Percentiles rank a stretch among this genome's conserved stretches.
Evolutionary conservation across 495 filamentous ascomycete species (phyloP).

Genomic region (Pseudevernia furfuracea): DNA sequence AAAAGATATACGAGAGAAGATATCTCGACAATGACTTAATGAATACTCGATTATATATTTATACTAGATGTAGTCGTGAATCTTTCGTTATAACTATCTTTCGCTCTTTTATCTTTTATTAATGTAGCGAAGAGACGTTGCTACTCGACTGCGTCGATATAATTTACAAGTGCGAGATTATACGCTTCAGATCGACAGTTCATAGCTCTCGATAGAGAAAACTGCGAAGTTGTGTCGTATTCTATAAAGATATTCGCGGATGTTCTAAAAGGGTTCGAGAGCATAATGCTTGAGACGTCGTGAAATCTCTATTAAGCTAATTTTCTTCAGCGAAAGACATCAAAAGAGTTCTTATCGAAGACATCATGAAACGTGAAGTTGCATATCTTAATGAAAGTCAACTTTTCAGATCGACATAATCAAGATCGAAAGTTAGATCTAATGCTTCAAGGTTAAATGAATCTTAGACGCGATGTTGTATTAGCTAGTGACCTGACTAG

Average conservation of each 20-base stretch:
- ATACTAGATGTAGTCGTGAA: conserved; percentile 47
- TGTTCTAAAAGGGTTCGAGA: conserved; percentile 13
- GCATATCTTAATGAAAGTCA: conserved; percentile 8
- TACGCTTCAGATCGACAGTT: conserved; percentile 15
- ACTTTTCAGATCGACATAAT: neutral
- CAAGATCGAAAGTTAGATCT: conserved; percentile 1
- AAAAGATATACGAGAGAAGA: conserved; percentile 42
- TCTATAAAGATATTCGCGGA: conserved; percentile 9
- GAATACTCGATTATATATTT: conserved; percentile 42
- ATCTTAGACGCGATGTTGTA: conserved; percentile 1
- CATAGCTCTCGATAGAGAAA: conserved; percentile 17
- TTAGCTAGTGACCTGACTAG: neutral
- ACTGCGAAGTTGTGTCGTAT: neutral
- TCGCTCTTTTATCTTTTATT: conserved; percentile 37
- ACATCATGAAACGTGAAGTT: neutral
- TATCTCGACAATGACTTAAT: conserved; percentile 50
- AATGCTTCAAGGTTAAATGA: neutral
- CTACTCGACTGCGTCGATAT: conserved; percentile 27
- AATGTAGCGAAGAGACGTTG: conserved; percentile 33
- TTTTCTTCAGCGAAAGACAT: conserved; percentile 1
- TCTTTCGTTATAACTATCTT: conserved; percentile 42
- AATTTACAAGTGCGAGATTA: conserved; percentile 31
- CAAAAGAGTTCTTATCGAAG: conserved; percentile 1
- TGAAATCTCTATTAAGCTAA: conserved; percentile 10
- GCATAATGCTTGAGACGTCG: neutral